These are phyloP conservation scores for Avena insularis DNA, from an alignment of 176 grass and related monocot species.

Conservation along the genomic window DNA sequence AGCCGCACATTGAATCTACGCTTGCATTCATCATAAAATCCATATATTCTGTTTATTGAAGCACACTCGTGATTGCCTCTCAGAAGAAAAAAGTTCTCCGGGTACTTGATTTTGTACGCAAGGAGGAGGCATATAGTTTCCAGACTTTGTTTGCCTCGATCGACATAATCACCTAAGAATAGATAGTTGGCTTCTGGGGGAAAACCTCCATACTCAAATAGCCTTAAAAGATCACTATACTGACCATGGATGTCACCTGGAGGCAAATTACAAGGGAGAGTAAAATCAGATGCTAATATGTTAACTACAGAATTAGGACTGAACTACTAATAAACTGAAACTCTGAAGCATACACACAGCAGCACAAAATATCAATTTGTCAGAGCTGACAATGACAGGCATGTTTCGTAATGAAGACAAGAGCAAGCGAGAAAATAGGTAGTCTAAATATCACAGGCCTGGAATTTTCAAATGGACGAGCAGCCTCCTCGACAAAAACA, in stretches of 20 bases:
- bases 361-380: slow-evolving; percentile 22
- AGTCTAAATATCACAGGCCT: no score
- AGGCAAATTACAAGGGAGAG: slow-evolving; percentile 17
- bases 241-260: slow-evolving; percentile 96
- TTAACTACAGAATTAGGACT: not conserved
- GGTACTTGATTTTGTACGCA: slow-evolving; percentile 92
- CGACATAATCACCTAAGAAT: slow-evolving; percentile 95
- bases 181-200: slow-evolving; percentile 87
- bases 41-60: slow-evolving; percentile 98
- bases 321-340: not conserved
- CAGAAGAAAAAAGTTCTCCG: slow-evolving; percentile 93
- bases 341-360: not conserved
- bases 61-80: slow-evolving; percentile 98
- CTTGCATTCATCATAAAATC: slow-evolving; percentile 98
- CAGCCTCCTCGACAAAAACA: no score
- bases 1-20: slow-evolving; percentile 85
- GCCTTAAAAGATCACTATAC: slow-evolving; percentile 86
- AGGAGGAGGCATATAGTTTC: slow-evolving; percentile 96
- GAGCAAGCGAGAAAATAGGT: not conserved
- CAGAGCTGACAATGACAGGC: not conserved
- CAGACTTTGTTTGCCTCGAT: slow-evolving; percentile 91
- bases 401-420: not conserved
- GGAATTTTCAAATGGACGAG: no score
- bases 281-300: slow-evolving; percentile 29
- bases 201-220: slow-evolving; percentile 85